Evolutionary conservation across 2,329 filamentous ascomycete species (phyloP).

Genomic region (Colletotrichum lupini): DNA sequence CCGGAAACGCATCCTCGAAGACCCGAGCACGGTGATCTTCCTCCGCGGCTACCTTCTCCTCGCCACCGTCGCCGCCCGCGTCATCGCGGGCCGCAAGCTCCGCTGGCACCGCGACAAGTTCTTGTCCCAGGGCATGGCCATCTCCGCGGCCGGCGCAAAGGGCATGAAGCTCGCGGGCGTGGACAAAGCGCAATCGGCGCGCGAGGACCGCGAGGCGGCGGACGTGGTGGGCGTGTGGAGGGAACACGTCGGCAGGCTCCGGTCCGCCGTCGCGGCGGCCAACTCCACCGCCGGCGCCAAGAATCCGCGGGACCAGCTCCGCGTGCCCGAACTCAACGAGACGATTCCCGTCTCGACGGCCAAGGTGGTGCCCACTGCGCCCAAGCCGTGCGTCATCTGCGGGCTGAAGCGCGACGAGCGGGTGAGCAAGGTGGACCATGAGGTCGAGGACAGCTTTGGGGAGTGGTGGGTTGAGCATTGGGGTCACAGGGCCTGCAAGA

Average conservation of each 20-base stretch:
- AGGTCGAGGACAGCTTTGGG: conserved; percentile 89
- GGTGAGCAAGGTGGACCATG: conserved; percentile 77
- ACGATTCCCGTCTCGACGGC: conserved; percentile 75
- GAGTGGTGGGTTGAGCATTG: conserved; percentile 97
- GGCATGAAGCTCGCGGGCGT: conserved; percentile 93
- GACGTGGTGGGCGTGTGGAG: conserved; percentile 83
- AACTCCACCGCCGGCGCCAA: conserved; percentile 57
- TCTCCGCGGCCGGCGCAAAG: conserved; percentile 79
- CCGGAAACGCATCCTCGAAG: conserved; percentile 72
- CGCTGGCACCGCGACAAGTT: conserved; percentile 93
- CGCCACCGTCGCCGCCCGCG: conserved; percentile 76
- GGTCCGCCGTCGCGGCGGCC: conserved; percentile 76
- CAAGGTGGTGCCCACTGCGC: conserved; percentile 79
- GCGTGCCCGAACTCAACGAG: conserved; percentile 77
- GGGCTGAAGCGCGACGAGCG: conserved; percentile 90
- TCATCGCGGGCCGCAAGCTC: conserved; percentile 85
- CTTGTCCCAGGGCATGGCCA: conserved; percentile 88
- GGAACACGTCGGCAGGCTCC: conserved; percentile 78
- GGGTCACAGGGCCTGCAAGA: conserved; percentile 82
- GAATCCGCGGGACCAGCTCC: conserved; percentile 49
- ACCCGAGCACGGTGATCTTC: conserved; percentile 71
- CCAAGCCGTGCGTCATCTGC: conserved; percentile 84
- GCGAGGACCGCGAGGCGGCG: conserved; percentile 86
- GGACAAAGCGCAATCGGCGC: conserved; percentile 83
- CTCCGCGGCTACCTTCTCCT: conserved; percentile 73